Evolutionary conservation across 139 green algal species (phyloP), one percentile per base, ranked within the genome.

Genomic region (Zygnema cylindricum): DNA sequence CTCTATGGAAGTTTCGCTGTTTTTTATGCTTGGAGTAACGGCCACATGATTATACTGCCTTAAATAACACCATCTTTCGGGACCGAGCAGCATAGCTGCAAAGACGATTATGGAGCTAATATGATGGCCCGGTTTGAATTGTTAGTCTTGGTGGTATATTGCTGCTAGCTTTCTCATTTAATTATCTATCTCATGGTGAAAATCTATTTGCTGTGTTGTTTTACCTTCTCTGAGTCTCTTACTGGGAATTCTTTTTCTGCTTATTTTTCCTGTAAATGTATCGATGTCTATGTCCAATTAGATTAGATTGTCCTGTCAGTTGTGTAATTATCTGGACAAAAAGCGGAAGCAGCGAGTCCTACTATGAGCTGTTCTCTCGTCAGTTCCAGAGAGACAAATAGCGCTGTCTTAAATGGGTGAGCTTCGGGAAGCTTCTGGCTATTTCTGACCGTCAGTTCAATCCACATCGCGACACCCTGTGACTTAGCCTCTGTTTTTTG

Each of bases 261-360:
- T n/a, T n/a, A n/a, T n/a, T n/a, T n/a, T n/a, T n/a, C n/a, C n/a
- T n/a, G n/a, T n/a, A n/a, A n/a, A n/a, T n/a, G n/a, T n/a, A n/a
- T n/a, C n/a, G n/a, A n/a, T n/a, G n/a, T n/a, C n/a, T n/a, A n/a
- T n/a, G n/a, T n/a, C n/a, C n/a, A n/a, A n/a, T n/a, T n/a, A n/a
- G n/a, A n/a, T n/a, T n/a, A n/a, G n/a, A n/a, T n/a, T n/a, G n/a
- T n/a, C n/a, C n/a, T n/a, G n/a, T n/a, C n/a, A n/a, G n/a, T n/a
- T n/a, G n/a, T n/a, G n/a, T n/a, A n/a, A n/a, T n/a, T n/a, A 63
- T 63, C 49, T 63, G 49, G 49, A 63, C 49, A 63, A 63, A 63
- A 63, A 63, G 49, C 49, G 49, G 49, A 63, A 63, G 49, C 49
- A 63, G 49, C 49, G 49, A 63, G 49, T 63, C 16, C 16, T 63